These are phyloP conservation scores for Septoria linicola DNA, from an alignment of 2,329 filamentous ascomycete species.

Conservation along the genomic window DNA sequence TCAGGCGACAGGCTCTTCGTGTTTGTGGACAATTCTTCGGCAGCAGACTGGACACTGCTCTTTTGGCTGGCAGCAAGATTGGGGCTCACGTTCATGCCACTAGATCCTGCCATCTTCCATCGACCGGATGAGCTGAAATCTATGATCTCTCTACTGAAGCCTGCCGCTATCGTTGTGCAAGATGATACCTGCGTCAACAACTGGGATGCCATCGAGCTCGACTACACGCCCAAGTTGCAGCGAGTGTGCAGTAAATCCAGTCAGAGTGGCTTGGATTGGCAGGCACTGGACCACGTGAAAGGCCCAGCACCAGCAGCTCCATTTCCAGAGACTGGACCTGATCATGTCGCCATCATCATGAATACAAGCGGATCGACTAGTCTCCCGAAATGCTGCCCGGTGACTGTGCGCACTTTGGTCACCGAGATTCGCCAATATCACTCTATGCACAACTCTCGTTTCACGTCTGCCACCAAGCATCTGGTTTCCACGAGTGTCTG, in stretches of 20 bases:
- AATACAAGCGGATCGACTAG: not conserved
- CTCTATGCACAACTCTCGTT: not conserved
- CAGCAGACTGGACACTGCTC: not conserved
- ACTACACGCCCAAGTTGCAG: not conserved
- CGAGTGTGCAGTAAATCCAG: not conserved
- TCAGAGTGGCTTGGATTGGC: not conserved
- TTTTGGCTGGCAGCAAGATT: constrained; percentile 1
- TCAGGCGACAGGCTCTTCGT: constrained; percentile 1
- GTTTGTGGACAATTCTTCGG: not conserved
- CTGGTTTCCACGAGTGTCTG: not conserved
- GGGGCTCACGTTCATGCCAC: not conserved
- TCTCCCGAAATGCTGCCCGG: constrained; percentile 1
- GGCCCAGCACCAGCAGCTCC: not conserved
- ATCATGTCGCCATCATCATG: not conserved
- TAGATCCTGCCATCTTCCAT: not conserved
- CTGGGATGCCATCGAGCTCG: not conserved
- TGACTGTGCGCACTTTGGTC: constrained; percentile 1
- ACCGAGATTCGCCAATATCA: constrained; percentile 1
- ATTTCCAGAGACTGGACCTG: not conserved
- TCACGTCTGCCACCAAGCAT: not conserved
- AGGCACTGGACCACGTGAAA: not conserved
- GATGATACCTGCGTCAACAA: not conserved
- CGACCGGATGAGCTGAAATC: not conserved
- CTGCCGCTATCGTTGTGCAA: not conserved
- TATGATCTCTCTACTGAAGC: not conserved